Evolutionary conservation across 371 early-diverging fungal species (phyloP), one percentile per base, ranked within the genome.

Genomic region (Mortierella sp.): DNA sequence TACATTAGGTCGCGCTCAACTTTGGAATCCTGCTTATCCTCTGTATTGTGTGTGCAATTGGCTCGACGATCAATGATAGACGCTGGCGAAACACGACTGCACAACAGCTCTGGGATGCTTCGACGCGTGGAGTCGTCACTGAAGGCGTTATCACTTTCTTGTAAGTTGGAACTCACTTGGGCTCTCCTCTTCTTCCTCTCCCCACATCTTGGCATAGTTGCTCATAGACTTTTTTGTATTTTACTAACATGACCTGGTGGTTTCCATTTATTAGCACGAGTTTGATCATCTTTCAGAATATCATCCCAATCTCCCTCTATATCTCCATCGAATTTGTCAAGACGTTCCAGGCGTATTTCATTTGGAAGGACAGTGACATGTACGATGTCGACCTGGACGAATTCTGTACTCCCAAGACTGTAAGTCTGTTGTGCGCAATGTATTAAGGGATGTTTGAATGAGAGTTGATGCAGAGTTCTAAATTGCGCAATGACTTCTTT

Each of bases 271-370:
- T 55, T 77, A 88, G 91, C 84, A 83, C 89, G 28, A 86, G 90
- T 74, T 74, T 97, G 81, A 95, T 97, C 64, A 91, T 96, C 59
- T 94, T 96, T 64, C 96, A 97, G 71, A 95, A 95, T 67, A 90
- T 99, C 63, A 94, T 99, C 57, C 99, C 99, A 0, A 94, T 99
- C 47, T 95, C 98, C 1, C 87, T 99, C 0, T 98, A 96, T 80
- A 95, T 99, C 37, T 94, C 93, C 17, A 88, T 98, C 22, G 99
- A 99, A 79, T 87, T 93, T 63, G 91, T 92, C 60, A 93, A 92
- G 69, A 84, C 88, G 22, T 82, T 88, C 76, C 82, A 94, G 78
- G 94, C 96, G 0, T 90, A 85, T 65, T 96, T 95, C 73, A 96
- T 99, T 60, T 88, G 89, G 82, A 79, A 85, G 54, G 96, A 96